Percentiles rank a stretch among this genome's conserved stretches.
phyloP scores from a whole-genome alignment of 2,329 filamentous ascomycete genomes.

The Xylaria sp. region DNA sequence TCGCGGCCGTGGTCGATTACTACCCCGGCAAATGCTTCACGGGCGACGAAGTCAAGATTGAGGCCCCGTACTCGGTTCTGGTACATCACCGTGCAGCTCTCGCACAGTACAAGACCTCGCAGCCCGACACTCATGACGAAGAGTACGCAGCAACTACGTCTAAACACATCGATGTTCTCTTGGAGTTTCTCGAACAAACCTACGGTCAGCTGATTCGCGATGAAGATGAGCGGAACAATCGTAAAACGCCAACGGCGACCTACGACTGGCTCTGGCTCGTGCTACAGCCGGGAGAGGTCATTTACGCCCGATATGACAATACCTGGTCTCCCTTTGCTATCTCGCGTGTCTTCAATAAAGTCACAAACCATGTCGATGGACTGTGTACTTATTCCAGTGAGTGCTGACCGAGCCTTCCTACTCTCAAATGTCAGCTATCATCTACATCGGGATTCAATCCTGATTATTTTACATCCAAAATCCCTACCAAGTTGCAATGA shows the following conservation, averaged over 20 bases:
- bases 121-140: conserved; percentile 53
- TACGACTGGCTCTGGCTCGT: conserved; percentile 59
- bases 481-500: background rate
- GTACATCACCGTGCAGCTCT: conserved; percentile 59
- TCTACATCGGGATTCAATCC: background rate
- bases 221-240: conserved; percentile 55
- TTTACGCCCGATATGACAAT: conserved; percentile 55
- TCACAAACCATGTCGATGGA: conserved; percentile 11
- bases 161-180: conserved; percentile 58
- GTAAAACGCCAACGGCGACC: conserved; percentile 53
- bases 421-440: background rate
- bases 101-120: conserved; percentile 53
- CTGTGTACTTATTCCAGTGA: conserved; percentile 22
- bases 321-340: conserved; percentile 57
- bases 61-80: conserved; percentile 59
- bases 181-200: conserved; percentile 55
- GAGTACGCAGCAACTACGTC: conserved; percentile 55
- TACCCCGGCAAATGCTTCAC: conserved; percentile 56
- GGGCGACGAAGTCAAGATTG: conserved; percentile 52
- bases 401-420: background rate
- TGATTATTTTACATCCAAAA: background rate
- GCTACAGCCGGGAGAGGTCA: conserved; percentile 56
- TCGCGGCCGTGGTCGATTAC: conserved; percentile 59
- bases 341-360: conserved; percentile 45
- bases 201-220: conserved; percentile 51